These are phyloP conservation scores for Aspergillus nomiae DNA, from an alignment of 2,329 filamentous ascomycete genomes.

Conservation along the genomic window DNA sequence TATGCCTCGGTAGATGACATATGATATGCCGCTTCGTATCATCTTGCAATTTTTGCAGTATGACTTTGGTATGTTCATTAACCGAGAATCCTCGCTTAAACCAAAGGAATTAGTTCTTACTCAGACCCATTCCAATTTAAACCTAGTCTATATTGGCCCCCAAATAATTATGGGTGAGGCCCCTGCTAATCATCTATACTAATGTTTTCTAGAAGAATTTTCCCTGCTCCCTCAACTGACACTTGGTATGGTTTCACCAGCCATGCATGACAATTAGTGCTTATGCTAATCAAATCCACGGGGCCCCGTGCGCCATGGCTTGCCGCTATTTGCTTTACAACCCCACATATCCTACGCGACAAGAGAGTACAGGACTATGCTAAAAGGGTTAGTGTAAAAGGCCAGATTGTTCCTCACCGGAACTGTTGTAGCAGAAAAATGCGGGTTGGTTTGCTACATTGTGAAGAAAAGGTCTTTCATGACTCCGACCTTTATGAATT, in stretches of 20 bases:
- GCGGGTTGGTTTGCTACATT: not conserved
- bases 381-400: not conserved
- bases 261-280: not conserved
- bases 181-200: not conserved
- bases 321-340: no score
- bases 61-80: not conserved
- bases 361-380: no score
- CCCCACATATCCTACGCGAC: no score
- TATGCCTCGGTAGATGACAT: not conserved
- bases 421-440: not conserved
- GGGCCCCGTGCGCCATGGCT: no score
- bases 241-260: not conserved
- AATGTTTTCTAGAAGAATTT: not conserved
- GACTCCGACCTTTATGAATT: no score
- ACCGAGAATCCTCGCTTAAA: not conserved
- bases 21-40: not conserved
- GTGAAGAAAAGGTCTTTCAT: no score
- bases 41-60: not conserved
- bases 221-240: not conserved
- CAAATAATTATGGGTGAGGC: not conserved
- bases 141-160: no score
- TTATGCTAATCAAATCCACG: not conserved
- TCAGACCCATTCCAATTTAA: not conserved
- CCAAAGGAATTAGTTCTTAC: not conserved
- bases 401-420: not conserved